Evolutionary conservation across 495 filamentous ascomycete species (phyloP).

Genomic region (Trichoderma virens): DNA sequence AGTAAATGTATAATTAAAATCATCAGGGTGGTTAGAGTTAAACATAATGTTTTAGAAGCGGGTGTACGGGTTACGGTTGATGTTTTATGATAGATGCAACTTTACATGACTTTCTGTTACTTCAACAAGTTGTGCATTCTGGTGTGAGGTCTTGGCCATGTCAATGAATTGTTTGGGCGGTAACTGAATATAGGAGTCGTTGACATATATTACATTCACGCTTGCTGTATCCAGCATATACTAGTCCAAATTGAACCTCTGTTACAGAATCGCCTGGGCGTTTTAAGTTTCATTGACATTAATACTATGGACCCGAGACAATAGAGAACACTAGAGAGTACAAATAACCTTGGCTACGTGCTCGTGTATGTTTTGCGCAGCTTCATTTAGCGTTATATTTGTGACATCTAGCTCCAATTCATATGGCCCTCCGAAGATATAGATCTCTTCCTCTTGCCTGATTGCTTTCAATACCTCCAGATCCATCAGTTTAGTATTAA

Average conservation of each 20-base stretch:
- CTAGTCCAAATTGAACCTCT: too few species aligned
- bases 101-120: neutral
- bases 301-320: neutral
- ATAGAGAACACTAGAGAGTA: too few species aligned
- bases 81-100: constrained; percentile 3
- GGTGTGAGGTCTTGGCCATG: too few species aligned
- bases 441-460: neutral
- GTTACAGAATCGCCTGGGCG: too few species aligned
- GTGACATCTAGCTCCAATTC: neutral
- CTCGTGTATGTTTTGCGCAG: neutral
- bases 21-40: neutral
- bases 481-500: neutral
- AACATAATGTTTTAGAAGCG: neutral
- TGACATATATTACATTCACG: too few species aligned
- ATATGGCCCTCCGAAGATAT: neutral
- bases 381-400: neutral
- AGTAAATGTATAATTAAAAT: constrained; percentile 12
- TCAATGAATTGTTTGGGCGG: too few species aligned
- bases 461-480: neutral
- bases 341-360: neutral
- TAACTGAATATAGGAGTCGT: too few species aligned
- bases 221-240: too few species aligned
- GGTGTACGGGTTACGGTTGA: constrained; percentile 3
- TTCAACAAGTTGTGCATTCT: neutral
- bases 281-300: too few species aligned